Percentiles rank a stretch among this genome's conserved stretches.
Conservation (phyloP, 495 filamentous ascomycete species). For the Penicillium nucicola region DNA sequence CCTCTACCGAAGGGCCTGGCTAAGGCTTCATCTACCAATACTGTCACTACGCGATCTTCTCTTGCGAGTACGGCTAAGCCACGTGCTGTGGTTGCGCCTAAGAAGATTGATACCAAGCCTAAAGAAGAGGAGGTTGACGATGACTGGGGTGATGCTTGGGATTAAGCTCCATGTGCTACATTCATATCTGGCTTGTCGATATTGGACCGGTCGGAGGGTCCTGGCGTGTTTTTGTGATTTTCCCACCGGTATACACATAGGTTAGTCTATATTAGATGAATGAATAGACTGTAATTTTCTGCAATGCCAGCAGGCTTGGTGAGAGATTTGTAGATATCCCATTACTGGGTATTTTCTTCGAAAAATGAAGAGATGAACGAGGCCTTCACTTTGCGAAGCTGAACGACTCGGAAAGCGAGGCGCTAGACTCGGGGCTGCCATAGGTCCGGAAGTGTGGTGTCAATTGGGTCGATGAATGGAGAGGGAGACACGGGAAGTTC, state of each 20-base stretch:
- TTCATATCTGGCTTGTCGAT: not conserved
- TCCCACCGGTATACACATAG: not conserved
- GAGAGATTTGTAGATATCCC: too few relatives aligned
- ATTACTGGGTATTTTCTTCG: too few relatives aligned
- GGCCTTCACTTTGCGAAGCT: too few relatives aligned
- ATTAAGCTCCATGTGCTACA: constrained; percentile 23
- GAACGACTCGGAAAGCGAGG: too few relatives aligned
- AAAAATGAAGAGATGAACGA: too few relatives aligned
- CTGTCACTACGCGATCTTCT: constrained; percentile 28
- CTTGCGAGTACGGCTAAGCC: constrained; percentile 36
- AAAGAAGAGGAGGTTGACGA: constrained; percentile 49
- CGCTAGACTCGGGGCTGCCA: too few relatives aligned
- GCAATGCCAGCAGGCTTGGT: too few relatives aligned
- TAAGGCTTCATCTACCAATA: constrained; percentile 45
- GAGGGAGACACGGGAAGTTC: too few relatives aligned
- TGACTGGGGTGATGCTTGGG: constrained; percentile 59
- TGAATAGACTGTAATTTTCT: too few relatives aligned
- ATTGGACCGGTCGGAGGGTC: too few relatives aligned
- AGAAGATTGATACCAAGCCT: constrained; percentile 50
- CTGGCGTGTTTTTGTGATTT: not conserved
- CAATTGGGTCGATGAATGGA: too few relatives aligned
- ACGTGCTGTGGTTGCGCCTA: constrained; percentile 33
- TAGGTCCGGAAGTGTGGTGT: too few relatives aligned
- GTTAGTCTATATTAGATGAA: not conserved
- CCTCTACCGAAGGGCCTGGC: constrained; percentile 73